These are phyloP conservation scores for Daucus carota DNA, from an alignment of 129 eudicot species.

Conservation along the genomic window DNA sequence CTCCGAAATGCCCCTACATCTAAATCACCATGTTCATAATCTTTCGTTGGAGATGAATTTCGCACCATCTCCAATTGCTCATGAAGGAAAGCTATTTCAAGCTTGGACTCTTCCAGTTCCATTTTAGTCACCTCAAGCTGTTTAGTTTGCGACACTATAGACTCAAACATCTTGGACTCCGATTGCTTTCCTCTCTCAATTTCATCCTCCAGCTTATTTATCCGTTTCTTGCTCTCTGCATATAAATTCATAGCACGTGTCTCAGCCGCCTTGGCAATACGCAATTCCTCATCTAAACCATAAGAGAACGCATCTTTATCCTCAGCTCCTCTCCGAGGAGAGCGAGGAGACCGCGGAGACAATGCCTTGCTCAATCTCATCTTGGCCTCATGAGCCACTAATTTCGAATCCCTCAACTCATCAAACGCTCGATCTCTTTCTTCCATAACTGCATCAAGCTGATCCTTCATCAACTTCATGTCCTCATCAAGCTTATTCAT, in stretches of 20 bases:
- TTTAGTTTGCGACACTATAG: conserved; percentile 19
- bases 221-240: conserved; percentile 22
- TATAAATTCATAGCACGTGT: conserved; percentile 7
- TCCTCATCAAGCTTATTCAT: conserved; percentile 11
- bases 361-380: not conserved
- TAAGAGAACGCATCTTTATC: conserved; percentile 29
- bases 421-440: conserved; percentile 14
- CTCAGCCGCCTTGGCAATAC: conserved; percentile 5
- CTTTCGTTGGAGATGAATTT: conserved; percentile 4
- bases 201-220: conserved; percentile 47
- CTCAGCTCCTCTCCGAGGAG: conserved; percentile 13
- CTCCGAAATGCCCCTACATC: conserved; percentile 1
- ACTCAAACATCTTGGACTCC: conserved; percentile 38
- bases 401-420: not conserved
- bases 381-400: conserved; percentile 9
- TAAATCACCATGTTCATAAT: not conserved
- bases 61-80: conserved; percentile 29
- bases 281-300: conserved; percentile 13
- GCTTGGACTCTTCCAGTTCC: conserved; percentile 59
- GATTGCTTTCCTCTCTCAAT: conserved; percentile 46
- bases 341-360: not conserved
- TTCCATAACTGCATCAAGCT: not conserved
- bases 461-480: conserved; percentile 6
- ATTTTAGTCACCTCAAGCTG: conserved; percentile 42
- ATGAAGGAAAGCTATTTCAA: conserved; percentile 27